Base-by-base conservation (phyloP, 139 green algal species). In the Chlorella vulgaris region DNA sequence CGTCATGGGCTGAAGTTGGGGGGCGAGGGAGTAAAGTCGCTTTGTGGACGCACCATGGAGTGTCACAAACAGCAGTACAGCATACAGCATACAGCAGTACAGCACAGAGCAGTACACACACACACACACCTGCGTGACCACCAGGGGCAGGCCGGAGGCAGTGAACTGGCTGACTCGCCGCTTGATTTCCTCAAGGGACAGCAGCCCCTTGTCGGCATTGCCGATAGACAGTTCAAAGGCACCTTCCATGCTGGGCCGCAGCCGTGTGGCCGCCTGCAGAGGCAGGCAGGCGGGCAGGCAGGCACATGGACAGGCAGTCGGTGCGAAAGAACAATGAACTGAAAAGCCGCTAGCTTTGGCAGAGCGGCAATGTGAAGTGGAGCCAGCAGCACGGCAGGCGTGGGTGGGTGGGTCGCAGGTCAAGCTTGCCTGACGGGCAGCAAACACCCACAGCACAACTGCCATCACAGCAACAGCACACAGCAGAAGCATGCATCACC, bases 121-220 rank as follows among this genome's bases (percentile, higher is more conserved):
- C 47, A 10, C 47, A 15, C 60, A 13, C 24, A 81, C 84, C 84
- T 89, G 71, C 18, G 91, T 96, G 3, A 97, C 74, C 42, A 97
- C 77, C n/a, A 98, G 5, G 0, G 92, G 89, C 62, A 93, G 74
- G 3, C 86, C 88, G 13, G 79, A 50, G 6, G 78, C 70, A 4
- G 81, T 69, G 68, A 98, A 98, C 88, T 96, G 93, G n/a, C 80
- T 63, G 38, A 98, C 87, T 0, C 95, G 86, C 21, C 69, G 75
- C 51, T 79, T 50, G 13, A 96, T 77, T 38, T 96, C 93, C 0
- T 85, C 83, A 19, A 88, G 15, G 0, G 78, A 36, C 51, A 98
- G 85, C 61, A 88, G 35, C 28, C 92, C 94, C 89, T 99, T 99
- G 87, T 99, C 96, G 10, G 94, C 90, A 76, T 99, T 98, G 65